Evolutionary conservation across 2,329 filamentous ascomycete species (phyloP), one percentile per base, ranked within the genome.

Genomic region (Sclerotinia glacialis): DNA sequence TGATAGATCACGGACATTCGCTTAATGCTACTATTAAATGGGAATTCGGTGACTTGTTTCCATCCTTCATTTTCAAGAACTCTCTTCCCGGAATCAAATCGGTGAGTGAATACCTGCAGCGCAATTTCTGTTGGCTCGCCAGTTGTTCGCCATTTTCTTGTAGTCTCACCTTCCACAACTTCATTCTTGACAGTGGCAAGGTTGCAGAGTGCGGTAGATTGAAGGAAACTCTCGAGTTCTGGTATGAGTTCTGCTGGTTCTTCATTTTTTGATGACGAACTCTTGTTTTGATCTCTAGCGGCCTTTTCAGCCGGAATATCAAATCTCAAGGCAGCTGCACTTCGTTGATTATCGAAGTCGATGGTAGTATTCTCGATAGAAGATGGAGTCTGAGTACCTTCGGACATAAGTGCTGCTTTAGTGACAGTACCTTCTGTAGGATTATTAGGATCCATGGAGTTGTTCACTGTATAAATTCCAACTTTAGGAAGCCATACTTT

Each of bases 21-120:
- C 80, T 92, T 92, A 69, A 91, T 84, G 67, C 85, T 85, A 0
- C 88, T 91, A 74, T 92, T 89, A 69, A 92, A 92, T 0, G 88
- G 89, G 67, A 89, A 90, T 71, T 92, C 89, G 2, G 86, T 85
- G 31, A 87, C 78, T 70, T 89, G 81, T 28, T 78, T 79, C 86
- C 85, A 89, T 40, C 79, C 72, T 0, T 83, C 78, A 4, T 78
- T 78, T 1, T 83, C 79, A 2, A 0, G 81, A 82, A 69, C 84
- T 82, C 8, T 79, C 78, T 18, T 82, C 78, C 12, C 84, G 81
- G 68, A 86, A 65, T 85, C 79, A 74, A 92, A 92, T 12, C 89
- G 85, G 54, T 84, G 85, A 8, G 87, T 87, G 73, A 92, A 90
- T 0, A 92, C 89, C 71, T 91, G 88, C 55, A 92, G 88, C 2